These are phyloP conservation scores for Silene coronaria DNA, from an alignment of 179 eudicot species.

Conservation along the genomic window DNA sequence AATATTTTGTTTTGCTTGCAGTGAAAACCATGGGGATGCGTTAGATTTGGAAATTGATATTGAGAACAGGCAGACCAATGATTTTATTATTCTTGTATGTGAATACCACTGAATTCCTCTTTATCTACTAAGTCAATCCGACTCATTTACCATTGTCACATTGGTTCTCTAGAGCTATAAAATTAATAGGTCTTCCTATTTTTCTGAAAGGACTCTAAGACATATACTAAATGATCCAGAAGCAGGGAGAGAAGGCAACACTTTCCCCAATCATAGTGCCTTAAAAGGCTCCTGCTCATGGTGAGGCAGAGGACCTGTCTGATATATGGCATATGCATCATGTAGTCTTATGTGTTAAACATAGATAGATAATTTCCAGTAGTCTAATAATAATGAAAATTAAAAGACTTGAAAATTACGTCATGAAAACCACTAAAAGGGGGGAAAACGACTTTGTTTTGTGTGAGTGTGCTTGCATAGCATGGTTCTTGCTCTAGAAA, in stretches of 20 bases:
- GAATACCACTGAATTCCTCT: neutral
- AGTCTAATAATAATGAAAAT: too few relatives aligned
- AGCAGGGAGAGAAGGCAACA: too few relatives aligned
- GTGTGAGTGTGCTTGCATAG: neutral
- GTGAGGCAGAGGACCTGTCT: too few relatives aligned
- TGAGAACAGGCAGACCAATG: slow-evolving; percentile 59
- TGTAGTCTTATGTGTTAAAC: too few relatives aligned
- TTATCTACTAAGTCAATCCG: neutral
- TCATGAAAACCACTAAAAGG: too few relatives aligned
- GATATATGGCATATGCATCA: too few relatives aligned
- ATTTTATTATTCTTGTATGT: slow-evolving; percentile 80
- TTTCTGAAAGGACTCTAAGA: too few relatives aligned
- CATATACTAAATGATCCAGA: too few relatives aligned
- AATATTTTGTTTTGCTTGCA: slow-evolving; percentile 32
- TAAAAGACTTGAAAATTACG: too few relatives aligned
- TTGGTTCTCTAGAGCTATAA: neutral
- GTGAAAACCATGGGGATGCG: slow-evolving; percentile 63
- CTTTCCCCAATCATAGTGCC: too few relatives aligned
- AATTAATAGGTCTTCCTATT: neutral
- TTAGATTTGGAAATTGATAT: slow-evolving; percentile 63
- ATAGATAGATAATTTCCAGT: too few relatives aligned
- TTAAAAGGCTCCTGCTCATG: too few relatives aligned
- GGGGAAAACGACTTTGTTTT: neutral
- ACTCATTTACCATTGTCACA: neutral
- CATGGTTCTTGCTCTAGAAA: neutral